Base-by-base conservation (phyloP, 1,139 yeast species). In the Taphrina sp. region DNA sequence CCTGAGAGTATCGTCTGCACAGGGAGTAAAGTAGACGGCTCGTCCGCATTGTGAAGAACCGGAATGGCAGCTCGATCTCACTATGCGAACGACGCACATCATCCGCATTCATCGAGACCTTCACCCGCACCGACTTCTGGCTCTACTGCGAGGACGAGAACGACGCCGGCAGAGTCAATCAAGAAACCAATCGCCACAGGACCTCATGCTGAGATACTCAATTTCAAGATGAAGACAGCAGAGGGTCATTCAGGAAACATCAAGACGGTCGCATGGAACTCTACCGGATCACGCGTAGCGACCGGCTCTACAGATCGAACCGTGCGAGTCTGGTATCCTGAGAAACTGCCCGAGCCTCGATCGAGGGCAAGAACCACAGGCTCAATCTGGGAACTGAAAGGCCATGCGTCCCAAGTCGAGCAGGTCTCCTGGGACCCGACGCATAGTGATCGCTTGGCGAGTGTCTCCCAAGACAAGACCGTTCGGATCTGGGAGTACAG, bases 241-340 rank as follows among this genome's bases (percentile, higher is more conserved):
- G 81, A 76, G 7, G 84, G 83, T 36, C 59, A 41, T 17, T 20
- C 29, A 33, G 61, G 52, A 19, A 52, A 52, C 23, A 42, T 60
- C 7, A 57, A 61, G 7, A 14, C 51, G 3, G 56, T 62, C 22
- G 58, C 59, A 3, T 62, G 64, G 64, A 62, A 62, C 39, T 52
- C 60, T 10, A 51, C 62, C 3, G 64, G 64, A 3, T 58, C 47
- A 3, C 52, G 62, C 8, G 42, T 62, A 24, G 64, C 63, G 5
- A 42, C 60, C 7, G 58, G 58, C 17, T 57, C 58, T 3, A 24
- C 56, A 5, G 56, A 54, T 14, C 53, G 55, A 16, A 39, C 57
- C 5, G 55, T 62, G 12, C 52, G 62, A 20, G 52, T 61, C 8
- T 62, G 64, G 64, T 59, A 60, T 38, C 61, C 64, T 1, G 64